A percentile compares a stretch with the other conserved stretches of the same genome.
phyloP scores from a whole-genome alignment of 202 grass and related monocot species.

The Bolboschoenoplectus hybrid region DNA sequence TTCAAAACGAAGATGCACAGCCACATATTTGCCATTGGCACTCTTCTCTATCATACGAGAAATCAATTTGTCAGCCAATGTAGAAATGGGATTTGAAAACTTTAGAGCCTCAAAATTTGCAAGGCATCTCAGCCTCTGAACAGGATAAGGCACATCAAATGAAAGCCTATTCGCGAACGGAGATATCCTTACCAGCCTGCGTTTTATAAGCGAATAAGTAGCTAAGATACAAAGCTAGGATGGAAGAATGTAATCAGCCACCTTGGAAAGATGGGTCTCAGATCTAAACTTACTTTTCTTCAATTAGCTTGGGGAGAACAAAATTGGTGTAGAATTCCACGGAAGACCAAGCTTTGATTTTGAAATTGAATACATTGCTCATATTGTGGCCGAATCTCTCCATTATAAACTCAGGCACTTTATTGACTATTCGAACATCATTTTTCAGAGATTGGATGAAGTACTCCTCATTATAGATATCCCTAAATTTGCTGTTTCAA shows the following conservation, averaged over 20 bases:
- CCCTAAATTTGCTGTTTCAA: conserved; percentile 85
- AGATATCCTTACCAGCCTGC: conserved; percentile 92
- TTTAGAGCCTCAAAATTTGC: conserved; percentile 96
- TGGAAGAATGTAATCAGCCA: neutral
- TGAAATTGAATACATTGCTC: conserved; percentile 98
- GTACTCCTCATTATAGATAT: conserved; percentile 88
- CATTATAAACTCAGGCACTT: conserved; percentile 88
- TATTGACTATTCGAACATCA: conserved; percentile 83
- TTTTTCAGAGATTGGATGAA: conserved; percentile 79
- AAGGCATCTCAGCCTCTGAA: conserved; percentile 84
- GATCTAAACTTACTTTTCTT: conserved; percentile 75
- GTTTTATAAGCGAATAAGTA: conserved; percentile 39
- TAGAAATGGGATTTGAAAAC: conserved; percentile 80
- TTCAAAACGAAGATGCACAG: conserved; percentile 96
- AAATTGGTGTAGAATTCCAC: conserved; percentile 77
- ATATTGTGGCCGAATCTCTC: conserved; percentile 89
- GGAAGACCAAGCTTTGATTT: conserved; percentile 94
- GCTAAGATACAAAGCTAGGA: neutral
- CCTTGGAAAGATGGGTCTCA: neutral
- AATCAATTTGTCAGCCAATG: conserved; percentile 71
- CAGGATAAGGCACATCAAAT: conserved; percentile 75
- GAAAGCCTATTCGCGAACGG: conserved; percentile 92
- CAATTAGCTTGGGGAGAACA: conserved; percentile 89
- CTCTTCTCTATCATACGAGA: conserved; percentile 89
- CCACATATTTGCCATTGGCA: conserved; percentile 74